These are phyloP conservation scores for Aphanocladium album DNA, from an alignment of 2,329 filamentous ascomycete genomes.

Conservation along the genomic window DNA sequence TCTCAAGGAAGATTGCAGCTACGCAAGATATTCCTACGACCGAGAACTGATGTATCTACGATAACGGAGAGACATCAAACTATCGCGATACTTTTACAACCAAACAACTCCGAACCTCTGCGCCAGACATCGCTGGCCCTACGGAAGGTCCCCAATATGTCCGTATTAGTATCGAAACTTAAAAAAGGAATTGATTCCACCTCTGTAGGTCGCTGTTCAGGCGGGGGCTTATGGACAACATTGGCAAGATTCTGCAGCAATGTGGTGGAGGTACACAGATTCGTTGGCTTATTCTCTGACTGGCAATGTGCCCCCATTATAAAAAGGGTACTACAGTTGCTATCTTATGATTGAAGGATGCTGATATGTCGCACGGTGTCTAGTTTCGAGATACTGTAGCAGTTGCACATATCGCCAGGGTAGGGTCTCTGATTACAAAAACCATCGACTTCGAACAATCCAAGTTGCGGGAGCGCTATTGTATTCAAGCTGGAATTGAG, in stretches of 20 bases:
- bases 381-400: not conserved
- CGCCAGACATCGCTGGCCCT: constrained; percentile 56
- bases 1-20: constrained; percentile 71
- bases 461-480: constrained; percentile 62
- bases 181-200: constrained; percentile 67
- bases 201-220: constrained; percentile 46
- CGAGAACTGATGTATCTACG: constrained; percentile 60
- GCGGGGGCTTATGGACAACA: constrained; percentile 67
- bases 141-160: constrained; percentile 71
- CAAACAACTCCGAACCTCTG: constrained; percentile 59
- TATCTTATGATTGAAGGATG: constrained; percentile 5
- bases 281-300: constrained; percentile 29
- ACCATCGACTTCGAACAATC: constrained; percentile 79
- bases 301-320: not conserved
- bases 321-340: not conserved
- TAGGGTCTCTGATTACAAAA: constrained; percentile 54
- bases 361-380: not conserved
- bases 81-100: constrained; percentile 60
- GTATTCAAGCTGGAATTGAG: constrained; percentile 69
- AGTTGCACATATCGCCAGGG: not conserved
- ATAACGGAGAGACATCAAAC: constrained; percentile 70
- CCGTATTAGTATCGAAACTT: constrained; percentile 61
- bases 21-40: constrained; percentile 76
- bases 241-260: constrained; percentile 67
- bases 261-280: constrained; percentile 48